phyloP scores from a whole-genome alignment of 148 eudicot genomes.

The Cornus suecica region DNA sequence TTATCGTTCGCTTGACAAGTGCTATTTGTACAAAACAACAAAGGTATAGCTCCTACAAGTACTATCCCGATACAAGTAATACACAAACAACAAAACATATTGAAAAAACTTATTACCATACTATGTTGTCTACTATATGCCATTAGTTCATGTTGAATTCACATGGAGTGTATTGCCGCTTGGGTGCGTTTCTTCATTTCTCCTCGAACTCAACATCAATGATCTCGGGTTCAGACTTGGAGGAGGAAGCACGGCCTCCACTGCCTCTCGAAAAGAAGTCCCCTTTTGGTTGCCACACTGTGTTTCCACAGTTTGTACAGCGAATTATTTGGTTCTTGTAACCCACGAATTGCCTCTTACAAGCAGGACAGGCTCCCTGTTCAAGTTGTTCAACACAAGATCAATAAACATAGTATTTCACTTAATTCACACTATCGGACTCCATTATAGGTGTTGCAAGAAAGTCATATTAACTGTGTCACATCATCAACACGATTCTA shows the following conservation, averaged over 20 bases:
- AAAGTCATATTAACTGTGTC: not conserved
- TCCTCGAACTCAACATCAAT: slow-evolving; percentile 92
- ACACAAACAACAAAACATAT: slow-evolving; percentile 8
- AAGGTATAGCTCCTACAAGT: not conserved
- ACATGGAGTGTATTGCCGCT: not conserved
- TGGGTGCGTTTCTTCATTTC: slow-evolving; percentile 30
- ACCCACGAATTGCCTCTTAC: slow-evolving; percentile 78
- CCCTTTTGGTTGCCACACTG: slow-evolving; percentile 87
- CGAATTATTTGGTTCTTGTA: slow-evolving; percentile 57
- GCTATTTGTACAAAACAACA: not conserved
- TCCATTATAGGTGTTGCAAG: not conserved
- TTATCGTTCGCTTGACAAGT: not conserved
- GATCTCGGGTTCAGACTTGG: slow-evolving; percentile 63
- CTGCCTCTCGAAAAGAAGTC: slow-evolving; percentile 58
- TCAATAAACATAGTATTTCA: not conserved
- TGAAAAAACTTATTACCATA: not conserved
- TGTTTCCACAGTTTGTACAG: slow-evolving; percentile 73
- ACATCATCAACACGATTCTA: not conserved
- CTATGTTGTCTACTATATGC: not conserved
- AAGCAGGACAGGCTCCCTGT: slow-evolving; percentile 97
- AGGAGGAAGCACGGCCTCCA: slow-evolving; percentile 29
- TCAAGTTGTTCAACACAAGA: slow-evolving; percentile 4
- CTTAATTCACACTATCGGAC: not conserved
- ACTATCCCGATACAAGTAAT: slow-evolving; percentile 5
- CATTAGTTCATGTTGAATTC: not conserved